phyloP scores from a whole-genome alignment of 352 stramenopile genomes.

The Globisporangium echinulatum region DNA sequence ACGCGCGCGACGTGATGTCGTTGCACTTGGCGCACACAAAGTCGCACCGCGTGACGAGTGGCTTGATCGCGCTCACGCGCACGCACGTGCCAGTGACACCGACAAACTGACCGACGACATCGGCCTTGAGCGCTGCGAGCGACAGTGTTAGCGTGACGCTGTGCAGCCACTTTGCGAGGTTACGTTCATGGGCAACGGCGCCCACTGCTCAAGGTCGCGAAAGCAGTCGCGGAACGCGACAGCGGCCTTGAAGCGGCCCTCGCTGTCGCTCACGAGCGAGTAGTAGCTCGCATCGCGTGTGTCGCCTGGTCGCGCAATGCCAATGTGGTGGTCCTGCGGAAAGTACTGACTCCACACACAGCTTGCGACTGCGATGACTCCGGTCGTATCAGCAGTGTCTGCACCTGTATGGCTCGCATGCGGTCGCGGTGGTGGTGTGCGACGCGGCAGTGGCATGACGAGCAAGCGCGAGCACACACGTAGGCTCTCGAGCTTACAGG shows the following conservation, averaged over 20 bases:
- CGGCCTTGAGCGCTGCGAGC: slow-evolving; percentile 68
- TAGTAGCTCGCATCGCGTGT: slow-evolving; percentile 38
- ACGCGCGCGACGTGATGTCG: slow-evolving; percentile 54
- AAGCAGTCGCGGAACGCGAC: slow-evolving; percentile 57
- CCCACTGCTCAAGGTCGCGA: slow-evolving; percentile 39
- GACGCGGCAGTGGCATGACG: slow-evolving; percentile 13
- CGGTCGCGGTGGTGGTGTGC: slow-evolving; percentile 4
- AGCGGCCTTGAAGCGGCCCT: slow-evolving; percentile 49
- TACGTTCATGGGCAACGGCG: slow-evolving; percentile 29
- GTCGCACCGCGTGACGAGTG: slow-evolving; percentile 78
- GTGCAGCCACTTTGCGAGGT: too few relatives aligned
- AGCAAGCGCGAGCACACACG: too few relatives aligned
- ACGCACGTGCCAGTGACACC: slow-evolving; percentile 68
- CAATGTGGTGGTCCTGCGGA: slow-evolving; percentile 54
- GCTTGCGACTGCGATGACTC: slow-evolving; percentile 34
- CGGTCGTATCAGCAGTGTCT: background rate
- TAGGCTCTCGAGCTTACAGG: too few relatives aligned
- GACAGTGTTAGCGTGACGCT: slow-evolving; percentile 55
- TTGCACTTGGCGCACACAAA: slow-evolving; percentile 85
- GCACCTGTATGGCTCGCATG: background rate
- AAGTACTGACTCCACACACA: slow-evolving; percentile 79
- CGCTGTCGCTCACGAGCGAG: slow-evolving; percentile 36
- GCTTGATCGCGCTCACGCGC: slow-evolving; percentile 79
- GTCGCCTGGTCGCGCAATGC: slow-evolving; percentile 29
- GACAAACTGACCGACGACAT: slow-evolving; percentile 78